Percentiles rank a stretch among this genome's conserved stretches.
Evolutionary conservation across 2,329 filamentous ascomycete species (phyloP).

Genomic region (Fusarium hostae): DNA sequence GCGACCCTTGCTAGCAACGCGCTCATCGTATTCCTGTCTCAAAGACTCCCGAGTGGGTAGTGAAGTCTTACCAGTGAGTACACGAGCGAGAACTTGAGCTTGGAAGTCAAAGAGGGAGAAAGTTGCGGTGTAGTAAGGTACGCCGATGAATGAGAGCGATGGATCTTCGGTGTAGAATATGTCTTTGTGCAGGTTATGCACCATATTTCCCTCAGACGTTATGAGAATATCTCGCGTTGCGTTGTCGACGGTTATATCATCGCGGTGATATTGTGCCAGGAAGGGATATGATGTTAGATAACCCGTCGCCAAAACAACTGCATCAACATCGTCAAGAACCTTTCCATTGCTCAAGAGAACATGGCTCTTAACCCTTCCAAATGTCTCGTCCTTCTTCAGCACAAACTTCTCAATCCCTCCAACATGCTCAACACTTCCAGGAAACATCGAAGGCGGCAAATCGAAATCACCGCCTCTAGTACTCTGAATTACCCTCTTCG

Average conservation of each 20-base stretch:
- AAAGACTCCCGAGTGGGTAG: conserved; percentile 1
- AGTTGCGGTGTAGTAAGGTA: conserved; percentile 73
- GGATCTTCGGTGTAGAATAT: conserved; percentile 78
- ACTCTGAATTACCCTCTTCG: conserved; percentile 59
- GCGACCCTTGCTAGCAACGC: conserved; percentile 26
- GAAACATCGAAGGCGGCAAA: conserved; percentile 63
- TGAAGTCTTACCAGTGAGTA: conserved; percentile 61
- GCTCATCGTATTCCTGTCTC: conserved; percentile 40
- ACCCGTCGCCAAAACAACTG: conserved; percentile 73
- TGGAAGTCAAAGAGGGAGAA: conserved; percentile 79
- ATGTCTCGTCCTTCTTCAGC: conserved; percentile 7
- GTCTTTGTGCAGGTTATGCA: conserved; percentile 76
- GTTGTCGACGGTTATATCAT: conserved; percentile 52
- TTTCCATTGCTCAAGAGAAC: conserved; percentile 65
- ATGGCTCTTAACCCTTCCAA: conserved; percentile 56
- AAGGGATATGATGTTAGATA: conserved; percentile 77
- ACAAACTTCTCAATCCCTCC: conserved; percentile 61
- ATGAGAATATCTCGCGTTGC: conserved; percentile 67
- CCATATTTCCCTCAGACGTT: conserved; percentile 69
- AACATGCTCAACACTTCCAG: conserved; percentile 62
- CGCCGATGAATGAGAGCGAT: conserved; percentile 70
- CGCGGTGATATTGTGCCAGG: conserved; percentile 59
- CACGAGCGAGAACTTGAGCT: conserved; percentile 68
- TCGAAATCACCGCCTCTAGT: conserved; percentile 70
- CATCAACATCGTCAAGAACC: conserved; percentile 65